A percentile compares a stretch with the other conserved stretches of the same genome.
Evolutionary conservation across 2,329 filamentous ascomycete genomes (phyloP).

Genomic region (Verruconis gallopava): DNA sequence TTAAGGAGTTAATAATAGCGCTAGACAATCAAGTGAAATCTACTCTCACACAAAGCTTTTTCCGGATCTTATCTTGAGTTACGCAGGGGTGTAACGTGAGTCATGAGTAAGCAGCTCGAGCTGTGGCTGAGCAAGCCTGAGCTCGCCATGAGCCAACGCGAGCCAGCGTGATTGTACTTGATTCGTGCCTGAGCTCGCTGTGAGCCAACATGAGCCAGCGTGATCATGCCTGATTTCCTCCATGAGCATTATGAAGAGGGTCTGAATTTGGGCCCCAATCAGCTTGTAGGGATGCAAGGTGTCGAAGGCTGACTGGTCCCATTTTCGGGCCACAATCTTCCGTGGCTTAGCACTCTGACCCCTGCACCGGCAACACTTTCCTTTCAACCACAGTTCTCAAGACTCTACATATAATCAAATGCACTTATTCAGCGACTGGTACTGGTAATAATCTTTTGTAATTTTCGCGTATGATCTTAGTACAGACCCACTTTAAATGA

Average conservation of each 20-base stretch:
- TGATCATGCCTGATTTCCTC: constrained; percentile 15
- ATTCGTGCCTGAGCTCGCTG: constrained; percentile 9
- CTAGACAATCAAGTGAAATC: constrained; percentile 6
- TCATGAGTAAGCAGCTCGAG: constrained; percentile 11
- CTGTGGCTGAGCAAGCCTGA: constrained; percentile 13
- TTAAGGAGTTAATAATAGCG: constrained; percentile 3
- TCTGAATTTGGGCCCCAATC: constrained; percentile 15
- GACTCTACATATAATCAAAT: constrained; percentile 13
- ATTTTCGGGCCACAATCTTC: constrained; percentile 14
- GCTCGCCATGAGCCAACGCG: constrained; percentile 10
- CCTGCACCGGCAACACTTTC: constrained; percentile 15
- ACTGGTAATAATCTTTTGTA: constrained; percentile 10
- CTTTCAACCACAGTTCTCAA: constrained; percentile 14
- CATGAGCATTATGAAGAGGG: constrained; percentile 17
- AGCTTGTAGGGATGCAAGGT: constrained; percentile 14
- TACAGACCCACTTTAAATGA: constrained; percentile 2
- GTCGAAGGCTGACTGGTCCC: constrained; percentile 14
- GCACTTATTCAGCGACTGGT: constrained; percentile 9
- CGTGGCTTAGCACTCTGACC: constrained; percentile 15
- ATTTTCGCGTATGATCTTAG: constrained; percentile 9
- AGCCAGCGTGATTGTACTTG: constrained; percentile 11
- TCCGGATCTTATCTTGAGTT: constrained; percentile 8
- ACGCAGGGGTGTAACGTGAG: constrained; percentile 9
- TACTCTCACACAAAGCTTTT: constrained; percentile 8
- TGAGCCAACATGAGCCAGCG: constrained; percentile 12